phyloP scores from a whole-genome alignment of 2,329 filamentous ascomycete species.

The Aphanoascus verrucosus region DNA sequence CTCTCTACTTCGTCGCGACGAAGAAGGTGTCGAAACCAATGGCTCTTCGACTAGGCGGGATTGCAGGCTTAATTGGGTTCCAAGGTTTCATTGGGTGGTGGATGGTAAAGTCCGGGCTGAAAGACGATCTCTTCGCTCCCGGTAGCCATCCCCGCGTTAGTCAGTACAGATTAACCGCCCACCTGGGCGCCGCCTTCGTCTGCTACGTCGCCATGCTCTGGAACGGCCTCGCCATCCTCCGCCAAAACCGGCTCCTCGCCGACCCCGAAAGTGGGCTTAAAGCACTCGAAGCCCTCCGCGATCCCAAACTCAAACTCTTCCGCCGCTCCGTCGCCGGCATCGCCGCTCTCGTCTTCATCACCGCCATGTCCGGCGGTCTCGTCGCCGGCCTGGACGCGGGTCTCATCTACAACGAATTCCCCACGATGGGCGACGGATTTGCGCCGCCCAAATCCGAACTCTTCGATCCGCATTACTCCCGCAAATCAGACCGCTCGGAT shows the following conservation, averaged over 20 bases:
- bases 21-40: constrained; percentile 68
- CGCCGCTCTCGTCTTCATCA: constrained; percentile 67
- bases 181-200: constrained; percentile 79
- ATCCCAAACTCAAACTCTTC: constrained; percentile 61
- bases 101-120: constrained; percentile 97
- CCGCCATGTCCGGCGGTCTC: constrained; percentile 84
- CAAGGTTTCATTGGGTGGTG: constrained; percentile 97
- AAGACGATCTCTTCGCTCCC: constrained; percentile 87
- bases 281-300: constrained; percentile 51
- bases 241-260: constrained; percentile 59
- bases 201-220: constrained; percentile 93
- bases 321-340: constrained; percentile 61
- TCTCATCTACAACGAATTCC: constrained; percentile 98
- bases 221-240: constrained; percentile 74
- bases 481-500: constrained; percentile 65
- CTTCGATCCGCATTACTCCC: constrained; percentile 74
- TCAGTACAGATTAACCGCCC: constrained; percentile 84
- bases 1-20: constrained; percentile 75
- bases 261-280: constrained; percentile 54
- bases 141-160: constrained; percentile 85
- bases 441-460: constrained; percentile 74
- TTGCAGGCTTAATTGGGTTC: constrained; percentile 81
- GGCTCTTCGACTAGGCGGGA: constrained; percentile 66
- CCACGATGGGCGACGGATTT: constrained; percentile 78
- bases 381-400: constrained; percentile 93